Evolutionary conservation across 2,329 filamentous ascomycete genomes (phyloP), one percentile per base, ranked within the genome.

Genomic region (Verruconis gallopava): DNA sequence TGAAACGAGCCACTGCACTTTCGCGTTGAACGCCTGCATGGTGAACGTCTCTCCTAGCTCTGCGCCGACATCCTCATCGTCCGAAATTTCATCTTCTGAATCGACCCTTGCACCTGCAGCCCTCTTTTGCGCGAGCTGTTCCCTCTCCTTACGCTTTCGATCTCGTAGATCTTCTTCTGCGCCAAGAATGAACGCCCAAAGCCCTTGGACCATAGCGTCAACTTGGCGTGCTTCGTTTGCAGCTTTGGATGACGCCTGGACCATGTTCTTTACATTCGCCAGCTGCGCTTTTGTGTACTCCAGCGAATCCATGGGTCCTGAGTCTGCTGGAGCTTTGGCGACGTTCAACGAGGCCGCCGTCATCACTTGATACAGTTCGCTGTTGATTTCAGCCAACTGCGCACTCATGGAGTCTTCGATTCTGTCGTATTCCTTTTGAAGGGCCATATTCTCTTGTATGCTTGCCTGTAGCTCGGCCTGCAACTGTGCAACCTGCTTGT

Each of bases 1-100:
- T 32, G 71, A 69, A 55, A 86, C 85, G 3, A 95, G 66, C 63
- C 77, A 81, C 52, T 86, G 80, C 1, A 96, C 77, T 53, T 84
- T 85, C 5, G 74, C 67, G 13, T 78, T 80, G 57, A 96, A 93
- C 15, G 79, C 83, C 17, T 72, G 68, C 3, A 94, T 64, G 2
- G 80, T 81, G 61, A 84, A 93, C 1, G 70, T 51, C 50, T 82
- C 77, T 44, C 68, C 68, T 18, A 64, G 54, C n/a, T n/a, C n/a
- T n/a, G n/a, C n/a, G 17, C 28, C 37, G 21, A 40, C 42, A 14
- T 69, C 68, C 47, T 81, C 77, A 45, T 78, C 75, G 18, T 75
- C 75, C 2, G 75, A 77, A 46, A 75, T 60, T 33, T 68, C 62
- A 19, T 79, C 75, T 12, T 75, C 71, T 28, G 80, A 76, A 4